Evolutionary conservation across 306 rosid genomes (phyloP).

Genomic region (Vigna nakashimae): DNA sequence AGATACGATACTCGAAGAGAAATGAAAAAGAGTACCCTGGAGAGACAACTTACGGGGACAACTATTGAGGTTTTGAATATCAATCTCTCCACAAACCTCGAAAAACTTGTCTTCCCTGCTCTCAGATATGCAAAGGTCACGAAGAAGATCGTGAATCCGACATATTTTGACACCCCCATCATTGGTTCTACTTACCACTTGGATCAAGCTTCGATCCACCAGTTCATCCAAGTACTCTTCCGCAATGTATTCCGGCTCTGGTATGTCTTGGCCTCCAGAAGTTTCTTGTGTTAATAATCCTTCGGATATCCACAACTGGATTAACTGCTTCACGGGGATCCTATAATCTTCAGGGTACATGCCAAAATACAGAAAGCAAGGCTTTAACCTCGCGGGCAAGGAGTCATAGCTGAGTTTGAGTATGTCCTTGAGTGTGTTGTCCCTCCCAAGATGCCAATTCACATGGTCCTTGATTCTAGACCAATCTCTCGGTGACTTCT

Average conservation of each 20-base stretch:
- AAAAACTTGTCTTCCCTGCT: not conserved
- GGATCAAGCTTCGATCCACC: conserved; percentile 25
- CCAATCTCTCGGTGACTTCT: conserved; percentile 9
- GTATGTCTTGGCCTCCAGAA: not conserved
- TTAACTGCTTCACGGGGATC: not conserved
- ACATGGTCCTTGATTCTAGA: not conserved
- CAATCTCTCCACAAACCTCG: not conserved
- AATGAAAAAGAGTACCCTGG: not conserved
- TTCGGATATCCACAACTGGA: conserved; percentile 26
- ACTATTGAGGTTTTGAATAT: not conserved
- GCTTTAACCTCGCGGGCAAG: conserved; percentile 3
- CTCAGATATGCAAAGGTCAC: not conserved
- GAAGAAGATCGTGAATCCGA: conserved; percentile 11
- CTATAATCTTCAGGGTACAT: conserved; percentile 7
- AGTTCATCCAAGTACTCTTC: conserved; percentile 31
- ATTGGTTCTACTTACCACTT: not conserved
- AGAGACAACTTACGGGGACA: conserved; percentile 27
- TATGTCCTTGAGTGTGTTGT: not conserved
- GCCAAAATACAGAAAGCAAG: conserved; percentile 19
- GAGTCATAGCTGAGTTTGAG: conserved; percentile 21
- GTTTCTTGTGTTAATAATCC: not conserved
- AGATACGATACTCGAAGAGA: not conserved
- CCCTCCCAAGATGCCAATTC: not conserved
- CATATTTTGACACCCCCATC: conserved; percentile 37
- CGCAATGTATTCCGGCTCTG: not conserved